These are phyloP conservation scores for Gymnopus androsaceus DNA, from an alignment of 1,284 basidiomycete species.

Conservation along the genomic window DNA sequence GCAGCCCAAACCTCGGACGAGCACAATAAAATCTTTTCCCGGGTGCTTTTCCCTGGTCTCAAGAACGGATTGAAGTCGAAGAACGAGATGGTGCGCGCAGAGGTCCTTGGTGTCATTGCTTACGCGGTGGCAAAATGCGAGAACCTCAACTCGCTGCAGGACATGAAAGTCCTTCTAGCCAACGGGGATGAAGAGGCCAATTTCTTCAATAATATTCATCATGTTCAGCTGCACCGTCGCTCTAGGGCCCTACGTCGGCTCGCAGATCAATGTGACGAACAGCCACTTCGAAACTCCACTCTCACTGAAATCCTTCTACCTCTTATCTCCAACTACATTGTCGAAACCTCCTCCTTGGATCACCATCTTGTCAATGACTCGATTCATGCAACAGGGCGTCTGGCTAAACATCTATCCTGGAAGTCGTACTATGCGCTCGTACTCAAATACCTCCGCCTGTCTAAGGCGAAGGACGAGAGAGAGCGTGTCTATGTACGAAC, in stretches of 20 bases:
- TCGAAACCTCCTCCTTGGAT: slow-evolving; percentile 71
- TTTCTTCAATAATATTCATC: slow-evolving; percentile 96
- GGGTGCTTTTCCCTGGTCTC: slow-evolving; percentile 79
- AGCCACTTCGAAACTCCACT: slow-evolving; percentile 70
- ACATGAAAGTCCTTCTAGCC: slow-evolving; percentile 84
- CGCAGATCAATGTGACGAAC: slow-evolving; percentile 77
- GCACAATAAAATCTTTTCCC: slow-evolving; percentile 60
- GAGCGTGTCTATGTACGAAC: slow-evolving; percentile 88
- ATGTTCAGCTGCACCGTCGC: slow-evolving; percentile 92
- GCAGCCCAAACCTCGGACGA: slow-evolving; percentile 39
- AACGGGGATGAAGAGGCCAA: slow-evolving; percentile 93
- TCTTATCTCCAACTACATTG: slow-evolving; percentile 82
- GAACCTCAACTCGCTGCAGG: slow-evolving; percentile 63
- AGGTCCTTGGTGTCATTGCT: slow-evolving; percentile 82
- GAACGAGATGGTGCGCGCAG: slow-evolving; percentile 86
- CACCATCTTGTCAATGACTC: slow-evolving; percentile 94
- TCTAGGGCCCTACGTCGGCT: slow-evolving; percentile 87
- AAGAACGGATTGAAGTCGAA: slow-evolving; percentile 81
- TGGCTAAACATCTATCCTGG: slow-evolving; percentile 82
- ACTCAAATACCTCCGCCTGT: slow-evolving; percentile 80
- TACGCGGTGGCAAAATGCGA: slow-evolving; percentile 73
- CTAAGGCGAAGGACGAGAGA: slow-evolving; percentile 70
- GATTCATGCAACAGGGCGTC: slow-evolving; percentile 73
- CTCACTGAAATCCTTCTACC: slow-evolving; percentile 88
- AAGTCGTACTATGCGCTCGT: slow-evolving; percentile 82